Percentiles rank a stretch among this genome's conserved stretches.
Evolutionary conservation across 345 rosid species (phyloP).

Genomic region (Corymbia maculata): DNA sequence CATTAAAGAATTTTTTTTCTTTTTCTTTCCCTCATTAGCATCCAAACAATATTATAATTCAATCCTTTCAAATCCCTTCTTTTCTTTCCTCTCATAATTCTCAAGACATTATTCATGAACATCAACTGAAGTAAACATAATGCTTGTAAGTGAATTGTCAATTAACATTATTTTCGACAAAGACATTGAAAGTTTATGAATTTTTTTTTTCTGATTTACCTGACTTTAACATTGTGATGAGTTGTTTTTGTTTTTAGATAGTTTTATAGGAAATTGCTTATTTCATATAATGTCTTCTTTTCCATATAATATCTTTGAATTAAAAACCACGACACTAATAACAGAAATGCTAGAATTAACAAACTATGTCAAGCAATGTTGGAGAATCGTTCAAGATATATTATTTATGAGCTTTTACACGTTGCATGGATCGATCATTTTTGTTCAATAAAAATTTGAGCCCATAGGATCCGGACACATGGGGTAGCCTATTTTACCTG

Average conservation of each 20-base stretch:
- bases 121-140: neutral
- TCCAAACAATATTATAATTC: neutral
- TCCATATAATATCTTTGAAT: neutral
- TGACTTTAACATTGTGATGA: neutral
- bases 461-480: neutral
- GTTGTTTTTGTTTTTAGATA: neutral
- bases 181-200: neutral
- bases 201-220: neutral
- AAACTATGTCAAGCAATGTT: neutral
- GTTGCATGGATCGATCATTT: neutral
- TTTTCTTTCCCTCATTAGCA: neutral
- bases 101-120: neutral
- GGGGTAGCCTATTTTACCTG: neutral
- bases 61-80: neutral
- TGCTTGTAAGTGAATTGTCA: neutral
- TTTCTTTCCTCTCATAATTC: neutral
- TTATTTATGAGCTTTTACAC: neutral
- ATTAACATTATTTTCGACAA: neutral
- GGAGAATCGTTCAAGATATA: neutral
- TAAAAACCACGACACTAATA: neutral
- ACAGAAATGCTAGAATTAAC: neutral
- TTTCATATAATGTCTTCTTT: neutral
- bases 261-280: neutral
- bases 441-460: neutral
- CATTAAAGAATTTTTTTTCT: neutral